Conservation (phyloP, 23 red algal genomes). For the Agarophyton chilense region DNA sequence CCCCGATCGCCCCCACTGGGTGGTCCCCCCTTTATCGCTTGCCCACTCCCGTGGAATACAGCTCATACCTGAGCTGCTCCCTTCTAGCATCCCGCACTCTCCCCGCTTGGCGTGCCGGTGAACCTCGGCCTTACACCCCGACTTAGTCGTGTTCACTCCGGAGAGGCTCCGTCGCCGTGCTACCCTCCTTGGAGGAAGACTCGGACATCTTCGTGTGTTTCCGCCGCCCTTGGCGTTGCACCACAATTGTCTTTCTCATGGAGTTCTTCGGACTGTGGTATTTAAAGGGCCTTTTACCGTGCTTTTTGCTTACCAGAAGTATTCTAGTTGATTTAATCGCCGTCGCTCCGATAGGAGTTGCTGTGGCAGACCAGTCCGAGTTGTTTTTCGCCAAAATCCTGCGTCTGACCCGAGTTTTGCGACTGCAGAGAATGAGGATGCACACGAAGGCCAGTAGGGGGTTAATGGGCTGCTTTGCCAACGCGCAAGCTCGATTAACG, state of each 20-base stretch:
- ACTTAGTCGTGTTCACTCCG: no score
- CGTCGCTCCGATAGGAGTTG: conserved; percentile 46
- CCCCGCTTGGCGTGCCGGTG: no score
- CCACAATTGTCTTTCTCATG: conserved; percentile 47
- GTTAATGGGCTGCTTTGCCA: conserved; percentile 40
- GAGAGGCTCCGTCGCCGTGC: no score
- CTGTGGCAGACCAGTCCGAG: conserved; percentile 46
- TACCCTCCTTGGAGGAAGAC: no score
- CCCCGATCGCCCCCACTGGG: no score
- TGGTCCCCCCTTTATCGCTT: no score
- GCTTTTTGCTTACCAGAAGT: conserved; percentile 38
- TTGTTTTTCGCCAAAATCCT: conserved; percentile 53
- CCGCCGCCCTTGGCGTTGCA: no score
- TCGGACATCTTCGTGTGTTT: no score
- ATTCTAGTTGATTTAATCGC: conserved; percentile 65
- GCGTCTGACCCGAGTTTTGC: conserved; percentile 52
- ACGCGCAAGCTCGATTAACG: conserved; percentile 24
- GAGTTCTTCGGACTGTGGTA: conserved; percentile 71
- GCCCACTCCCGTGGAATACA: no score
- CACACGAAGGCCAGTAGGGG: conserved; percentile 23
- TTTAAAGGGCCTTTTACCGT: conserved; percentile 41
- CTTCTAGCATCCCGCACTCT: no score
- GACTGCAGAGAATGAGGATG: conserved; percentile 54
- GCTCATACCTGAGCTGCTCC: no score
- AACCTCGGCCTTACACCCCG: no score